phyloP scores from a whole-genome alignment of 2,329 filamentous ascomycete genomes.

The Pyricularia pennisetigena region DNA sequence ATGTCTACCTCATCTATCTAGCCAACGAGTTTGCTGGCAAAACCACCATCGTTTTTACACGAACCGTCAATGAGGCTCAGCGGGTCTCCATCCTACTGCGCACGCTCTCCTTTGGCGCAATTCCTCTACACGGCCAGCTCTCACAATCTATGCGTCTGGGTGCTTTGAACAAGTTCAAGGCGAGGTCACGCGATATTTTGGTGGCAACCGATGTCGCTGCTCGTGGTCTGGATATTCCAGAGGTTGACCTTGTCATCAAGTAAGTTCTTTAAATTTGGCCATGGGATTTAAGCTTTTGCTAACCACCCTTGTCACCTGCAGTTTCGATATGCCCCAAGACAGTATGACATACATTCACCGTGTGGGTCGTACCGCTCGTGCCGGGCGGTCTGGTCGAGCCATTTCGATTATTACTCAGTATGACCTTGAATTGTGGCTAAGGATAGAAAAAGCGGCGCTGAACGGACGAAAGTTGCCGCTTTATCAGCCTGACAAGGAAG shows the following conservation, averaged over 20 bases:
- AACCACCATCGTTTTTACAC: constrained; percentile 79
- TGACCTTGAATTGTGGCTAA: constrained; percentile 68
- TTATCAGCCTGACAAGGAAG: constrained; percentile 64
- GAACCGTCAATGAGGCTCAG: constrained; percentile 87
- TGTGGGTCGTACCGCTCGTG: constrained; percentile 79
- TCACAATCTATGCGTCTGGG: constrained; percentile 80
- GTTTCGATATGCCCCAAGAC: constrained; percentile 75
- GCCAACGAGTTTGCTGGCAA: constrained; percentile 83
- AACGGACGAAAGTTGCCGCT: constrained; percentile 56
- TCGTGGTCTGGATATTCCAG: constrained; percentile 84
- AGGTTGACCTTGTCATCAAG: constrained; percentile 48
- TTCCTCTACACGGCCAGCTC: constrained; percentile 87
- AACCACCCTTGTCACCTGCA: constrained; percentile 32
- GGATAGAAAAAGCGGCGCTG: constrained; percentile 75
- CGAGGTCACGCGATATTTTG: constrained; percentile 71
- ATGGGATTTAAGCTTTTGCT: background rate
- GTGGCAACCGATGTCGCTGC: constrained; percentile 93
- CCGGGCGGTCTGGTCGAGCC: constrained; percentile 74
- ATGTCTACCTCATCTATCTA: constrained; percentile 79
- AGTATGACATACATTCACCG: constrained; percentile 88
- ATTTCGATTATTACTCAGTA: constrained; percentile 81
- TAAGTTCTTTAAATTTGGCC: background rate
- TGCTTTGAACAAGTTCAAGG: constrained; percentile 82
- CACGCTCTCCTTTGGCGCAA: constrained; percentile 77
- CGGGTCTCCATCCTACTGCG: constrained; percentile 75